These are phyloP conservation scores for Syncephalastrum monosporum DNA, from an alignment of 371 early-diverging fungal genomes.

Conservation along the genomic window DNA sequence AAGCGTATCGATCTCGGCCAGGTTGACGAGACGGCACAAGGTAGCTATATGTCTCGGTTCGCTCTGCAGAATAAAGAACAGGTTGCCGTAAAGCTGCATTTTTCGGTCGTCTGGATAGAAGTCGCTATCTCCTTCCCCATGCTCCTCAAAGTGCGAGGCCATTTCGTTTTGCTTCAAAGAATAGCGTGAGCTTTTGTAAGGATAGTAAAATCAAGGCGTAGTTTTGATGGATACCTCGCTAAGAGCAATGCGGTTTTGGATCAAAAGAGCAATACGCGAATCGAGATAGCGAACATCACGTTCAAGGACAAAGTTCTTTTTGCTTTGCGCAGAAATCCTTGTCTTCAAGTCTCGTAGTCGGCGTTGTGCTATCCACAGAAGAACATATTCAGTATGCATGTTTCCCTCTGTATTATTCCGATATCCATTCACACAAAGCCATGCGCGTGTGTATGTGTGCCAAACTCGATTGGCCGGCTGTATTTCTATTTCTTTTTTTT, in stretches of 20 bases:
- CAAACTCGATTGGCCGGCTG: neutral
- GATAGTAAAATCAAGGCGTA: neutral
- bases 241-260: conserved; percentile 91
- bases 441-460: too few relatives aligned
- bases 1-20: conserved; percentile 90
- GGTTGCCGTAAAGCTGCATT: conserved; percentile 85
- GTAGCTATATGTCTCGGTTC: conserved; percentile 92
- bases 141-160: conserved; percentile 73
- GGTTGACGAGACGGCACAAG: conserved; percentile 77
- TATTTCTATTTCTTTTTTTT: neutral
- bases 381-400: neutral
- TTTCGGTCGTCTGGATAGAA: conserved; percentile 82
- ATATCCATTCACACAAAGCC: too few relatives aligned
- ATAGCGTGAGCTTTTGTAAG: neutral
- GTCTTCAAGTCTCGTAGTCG: conserved; percentile 84
- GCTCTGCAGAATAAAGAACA: conserved; percentile 92
- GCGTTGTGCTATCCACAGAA: conserved; percentile 66
- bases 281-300: conserved; percentile 93
- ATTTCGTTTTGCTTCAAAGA: conserved; percentile 72
- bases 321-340: conserved; percentile 90
- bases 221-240: conserved; percentile 64
- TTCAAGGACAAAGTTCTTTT: conserved; percentile 93
- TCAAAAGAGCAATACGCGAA: conserved; percentile 89
- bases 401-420: too few relatives aligned
- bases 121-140: conserved; percentile 65